A percentile compares a stretch with the other conserved stretches of the same genome.
Evolutionary conservation across 306 rosid species (phyloP).

Genomic region (Vigna trinervia): DNA sequence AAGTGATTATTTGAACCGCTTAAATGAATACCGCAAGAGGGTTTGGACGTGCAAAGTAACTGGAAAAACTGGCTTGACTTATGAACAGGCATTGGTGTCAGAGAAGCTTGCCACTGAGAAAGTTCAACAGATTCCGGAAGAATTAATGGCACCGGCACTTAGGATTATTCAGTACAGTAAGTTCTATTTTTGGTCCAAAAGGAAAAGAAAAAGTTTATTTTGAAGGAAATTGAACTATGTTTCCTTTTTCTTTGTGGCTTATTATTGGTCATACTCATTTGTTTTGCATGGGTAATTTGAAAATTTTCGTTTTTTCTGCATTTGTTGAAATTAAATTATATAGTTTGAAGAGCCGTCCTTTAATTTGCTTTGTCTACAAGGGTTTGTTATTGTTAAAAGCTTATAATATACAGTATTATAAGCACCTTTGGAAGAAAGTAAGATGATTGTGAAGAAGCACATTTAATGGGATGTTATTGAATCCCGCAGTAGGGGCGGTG

Average conservation of each 20-base stretch:
- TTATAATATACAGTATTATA: not conserved
- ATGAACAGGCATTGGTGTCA: constrained; percentile 92
- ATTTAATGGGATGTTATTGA: not conserved
- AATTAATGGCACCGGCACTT: constrained; percentile 70
- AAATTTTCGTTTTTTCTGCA: not conserved
- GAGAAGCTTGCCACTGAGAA: constrained; percentile 81
- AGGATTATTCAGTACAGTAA: constrained; percentile 87
- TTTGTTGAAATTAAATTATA: not conserved
- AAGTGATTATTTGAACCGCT: constrained; percentile 77
- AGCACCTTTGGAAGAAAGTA: not conserved
- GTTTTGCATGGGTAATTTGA: constrained; percentile 9
- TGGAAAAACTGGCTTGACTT: constrained; percentile 84
- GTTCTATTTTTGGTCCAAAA: constrained; percentile 38
- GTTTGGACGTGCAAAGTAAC: constrained; percentile 87
- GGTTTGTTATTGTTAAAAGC: not conserved
- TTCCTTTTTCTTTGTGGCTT: constrained; percentile 22
- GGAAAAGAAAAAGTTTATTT: constrained; percentile 11
- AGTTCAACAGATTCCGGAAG: constrained; percentile 86
- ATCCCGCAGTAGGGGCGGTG: not conserved
- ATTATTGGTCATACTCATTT: not conserved
- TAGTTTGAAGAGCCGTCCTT: not conserved
- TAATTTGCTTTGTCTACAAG: not conserved
- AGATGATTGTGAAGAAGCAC: not conserved
- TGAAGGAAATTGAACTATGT: not conserved
- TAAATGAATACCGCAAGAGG: constrained; percentile 84